These are phyloP conservation scores for Cladophialophora exuberans DNA, from an alignment of 2,329 filamentous ascomycete species.

Conservation along the genomic window DNA sequence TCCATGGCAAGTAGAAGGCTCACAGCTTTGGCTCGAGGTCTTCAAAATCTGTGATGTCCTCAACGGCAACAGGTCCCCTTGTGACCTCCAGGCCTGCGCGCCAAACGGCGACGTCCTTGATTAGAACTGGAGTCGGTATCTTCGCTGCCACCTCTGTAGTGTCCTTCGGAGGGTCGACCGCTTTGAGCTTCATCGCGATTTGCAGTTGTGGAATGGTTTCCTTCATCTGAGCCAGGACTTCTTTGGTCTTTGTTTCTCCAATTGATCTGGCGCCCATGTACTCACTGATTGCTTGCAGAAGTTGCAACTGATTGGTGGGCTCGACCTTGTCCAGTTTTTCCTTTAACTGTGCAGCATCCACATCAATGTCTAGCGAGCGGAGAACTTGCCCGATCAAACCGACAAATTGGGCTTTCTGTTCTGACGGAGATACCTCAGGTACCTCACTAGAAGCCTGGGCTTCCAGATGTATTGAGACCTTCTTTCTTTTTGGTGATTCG, in stretches of 20 bases:
- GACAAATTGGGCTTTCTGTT: constrained; percentile 51
- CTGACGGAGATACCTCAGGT: constrained; percentile 37
- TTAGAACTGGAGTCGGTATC: constrained; percentile 57
- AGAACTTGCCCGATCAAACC: constrained; percentile 52
- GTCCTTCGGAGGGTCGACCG: constrained; percentile 35
- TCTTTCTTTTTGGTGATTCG: constrained; percentile 72
- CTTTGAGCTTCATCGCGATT: constrained; percentile 49
- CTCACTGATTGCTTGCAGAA: constrained; percentile 52
- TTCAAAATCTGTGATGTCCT: constrained; percentile 81
- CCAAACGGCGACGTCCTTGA: constrained; percentile 78
- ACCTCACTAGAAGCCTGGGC: constrained; percentile 65
- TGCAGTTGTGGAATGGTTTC: constrained; percentile 51
- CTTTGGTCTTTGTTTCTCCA: constrained; percentile 52
- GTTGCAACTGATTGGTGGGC: constrained; percentile 52
- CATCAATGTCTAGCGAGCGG: constrained; percentile 49
- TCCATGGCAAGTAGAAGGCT: constrained; percentile 29
- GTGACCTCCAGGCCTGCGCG: constrained; percentile 76
- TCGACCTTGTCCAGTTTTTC: constrained; percentile 51
- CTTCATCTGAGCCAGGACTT: constrained; percentile 54
- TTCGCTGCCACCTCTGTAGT: constrained; percentile 44
- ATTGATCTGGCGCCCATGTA: constrained; percentile 58
- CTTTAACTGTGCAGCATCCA: constrained; percentile 39
- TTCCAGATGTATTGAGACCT: constrained; percentile 79
- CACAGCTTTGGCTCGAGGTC: constrained; percentile 82
- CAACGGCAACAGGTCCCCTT: constrained; percentile 71